A percentile compares a stretch with the other conserved stretches of the same genome.
Evolutionary conservation across 2,329 filamentous ascomycete genomes (phyloP).

Genomic region (Penicillium fuscoglaucum): DNA sequence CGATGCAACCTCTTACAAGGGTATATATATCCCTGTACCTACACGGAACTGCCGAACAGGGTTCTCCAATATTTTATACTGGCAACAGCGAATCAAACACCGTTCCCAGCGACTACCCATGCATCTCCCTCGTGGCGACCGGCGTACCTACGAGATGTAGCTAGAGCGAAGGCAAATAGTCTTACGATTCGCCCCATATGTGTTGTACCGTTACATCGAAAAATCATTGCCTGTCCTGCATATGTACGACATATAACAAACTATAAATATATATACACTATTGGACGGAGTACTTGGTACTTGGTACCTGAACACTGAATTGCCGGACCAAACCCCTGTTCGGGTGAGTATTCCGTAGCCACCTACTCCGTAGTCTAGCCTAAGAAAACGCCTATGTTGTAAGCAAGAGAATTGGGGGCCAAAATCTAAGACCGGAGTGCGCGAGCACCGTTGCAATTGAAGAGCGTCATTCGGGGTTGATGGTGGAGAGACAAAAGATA

Average conservation of each 20-base stretch:
- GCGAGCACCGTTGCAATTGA: neutral
- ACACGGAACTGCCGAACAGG: neutral
- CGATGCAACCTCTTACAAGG: neutral
- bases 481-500: neutral
- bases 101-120: neutral
- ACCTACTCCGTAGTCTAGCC: neutral
- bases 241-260: too few relatives aligned
- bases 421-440: neutral
- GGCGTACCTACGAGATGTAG: neutral
- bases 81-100: neutral
- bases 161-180: neutral
- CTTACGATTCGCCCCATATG: neutral
- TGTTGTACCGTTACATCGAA: neutral
- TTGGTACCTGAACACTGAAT: too few relatives aligned
- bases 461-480: neutral
- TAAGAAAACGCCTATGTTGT: neutral
- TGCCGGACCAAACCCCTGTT: neutral
- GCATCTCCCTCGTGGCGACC: neutral
- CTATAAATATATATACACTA: neutral
- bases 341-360: neutral
- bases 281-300: neutral
- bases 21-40: neutral
- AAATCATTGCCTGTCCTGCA: too few relatives aligned
- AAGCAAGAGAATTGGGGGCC: neutral
- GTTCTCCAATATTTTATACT: neutral